These are phyloP conservation scores for Leishmania braziliensis DNA, from an alignment of 208 protist species.

Conservation along the genomic window DNA sequence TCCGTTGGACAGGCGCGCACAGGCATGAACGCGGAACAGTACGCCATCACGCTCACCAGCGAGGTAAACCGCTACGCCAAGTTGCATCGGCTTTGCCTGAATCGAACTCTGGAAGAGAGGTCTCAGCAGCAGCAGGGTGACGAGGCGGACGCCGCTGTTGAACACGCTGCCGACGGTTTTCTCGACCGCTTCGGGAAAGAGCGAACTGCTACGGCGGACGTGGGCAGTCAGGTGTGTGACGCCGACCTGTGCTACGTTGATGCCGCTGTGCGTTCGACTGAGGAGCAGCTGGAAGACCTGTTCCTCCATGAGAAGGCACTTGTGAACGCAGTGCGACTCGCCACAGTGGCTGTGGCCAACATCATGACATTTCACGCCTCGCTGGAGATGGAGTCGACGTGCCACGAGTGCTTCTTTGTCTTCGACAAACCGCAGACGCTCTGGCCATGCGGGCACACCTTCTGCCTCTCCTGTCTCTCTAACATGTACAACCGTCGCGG, in stretches of 20 bases:
- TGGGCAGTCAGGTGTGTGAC: conserved; percentile 70
- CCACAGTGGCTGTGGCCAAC: conserved; percentile 72
- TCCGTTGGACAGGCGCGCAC: conserved; percentile 39
- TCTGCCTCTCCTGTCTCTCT: conserved; percentile 76
- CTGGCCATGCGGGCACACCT: conserved; percentile 91
- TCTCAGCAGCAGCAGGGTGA: neutral
- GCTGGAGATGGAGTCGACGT: conserved; percentile 88
- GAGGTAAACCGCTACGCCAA: conserved; percentile 73
- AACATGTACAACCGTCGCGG: conserved; percentile 77
- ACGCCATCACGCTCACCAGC: conserved; percentile 67
- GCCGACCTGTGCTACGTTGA: conserved; percentile 80
- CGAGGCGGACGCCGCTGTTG: neutral
- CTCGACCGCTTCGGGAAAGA: conserved; percentile 63
- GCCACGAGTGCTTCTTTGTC: conserved; percentile 85
- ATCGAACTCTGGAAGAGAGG: neutral
- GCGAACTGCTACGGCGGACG: conserved; percentile 33
- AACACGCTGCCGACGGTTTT: conserved; percentile 47
- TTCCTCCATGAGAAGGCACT: conserved; percentile 70
- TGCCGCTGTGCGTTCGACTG: conserved; percentile 45
- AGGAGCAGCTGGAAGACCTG: conserved; percentile 74
- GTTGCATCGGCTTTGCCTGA: conserved; percentile 42
- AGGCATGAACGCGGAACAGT: conserved; percentile 51
- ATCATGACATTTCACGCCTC: conserved; percentile 84
- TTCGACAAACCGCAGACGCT: conserved; percentile 82
- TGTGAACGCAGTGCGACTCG: conserved; percentile 56